Conservation (phyloP, 768 basidiomycete species). For the Mycena metata region DNA sequence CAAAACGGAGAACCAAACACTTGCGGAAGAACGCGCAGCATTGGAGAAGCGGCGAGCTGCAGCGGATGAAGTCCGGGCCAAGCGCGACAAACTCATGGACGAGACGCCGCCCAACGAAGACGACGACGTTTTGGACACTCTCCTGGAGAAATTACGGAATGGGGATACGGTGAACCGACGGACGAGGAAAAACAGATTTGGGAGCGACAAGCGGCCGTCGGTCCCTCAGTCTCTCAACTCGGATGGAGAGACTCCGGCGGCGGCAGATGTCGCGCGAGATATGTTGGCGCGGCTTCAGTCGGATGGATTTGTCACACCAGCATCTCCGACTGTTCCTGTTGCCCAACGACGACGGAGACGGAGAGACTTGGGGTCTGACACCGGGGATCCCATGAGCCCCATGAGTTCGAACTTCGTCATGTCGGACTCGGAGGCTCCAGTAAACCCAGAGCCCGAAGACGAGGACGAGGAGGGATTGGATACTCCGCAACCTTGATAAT, state of each 20-base stretch:
- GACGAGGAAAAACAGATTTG: slow-evolving; percentile 63
- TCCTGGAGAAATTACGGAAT: slow-evolving; percentile 79
- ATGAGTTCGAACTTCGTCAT: slow-evolving; percentile 6
- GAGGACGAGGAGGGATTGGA: slow-evolving; percentile 22
- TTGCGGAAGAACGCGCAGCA: slow-evolving; percentile 78
- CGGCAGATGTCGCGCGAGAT: slow-evolving; percentile 73
- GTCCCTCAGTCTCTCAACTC: slow-evolving; percentile 52
- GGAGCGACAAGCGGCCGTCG: slow-evolving; percentile 49
- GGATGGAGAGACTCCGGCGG: slow-evolving; percentile 49
- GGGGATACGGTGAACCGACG: slow-evolving; percentile 76
- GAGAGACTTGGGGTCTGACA: slow-evolving; percentile 40
- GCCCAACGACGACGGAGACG: slow-evolving; percentile 56
- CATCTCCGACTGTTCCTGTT: slow-evolving; percentile 61
- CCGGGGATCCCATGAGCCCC: slow-evolving; percentile 29
- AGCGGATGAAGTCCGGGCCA: slow-evolving; percentile 72
- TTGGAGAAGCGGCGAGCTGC: slow-evolving; percentile 78
- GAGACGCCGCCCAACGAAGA: slow-evolving; percentile 56
- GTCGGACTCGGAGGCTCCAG: slow-evolving; percentile 24
- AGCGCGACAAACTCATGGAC: slow-evolving; percentile 64
- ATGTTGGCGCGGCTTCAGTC: slow-evolving; percentile 84
- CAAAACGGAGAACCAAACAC: slow-evolving; percentile 80
- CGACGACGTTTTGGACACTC: slow-evolving; percentile 77
- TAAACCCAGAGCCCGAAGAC: slow-evolving; percentile 8
- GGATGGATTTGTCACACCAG: slow-evolving; percentile 71
- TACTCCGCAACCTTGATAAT: slow-evolving; percentile 22